Conservation (phyloP, 108 stramenopile genomes). For the Cylindrotheca closterium region DNA sequence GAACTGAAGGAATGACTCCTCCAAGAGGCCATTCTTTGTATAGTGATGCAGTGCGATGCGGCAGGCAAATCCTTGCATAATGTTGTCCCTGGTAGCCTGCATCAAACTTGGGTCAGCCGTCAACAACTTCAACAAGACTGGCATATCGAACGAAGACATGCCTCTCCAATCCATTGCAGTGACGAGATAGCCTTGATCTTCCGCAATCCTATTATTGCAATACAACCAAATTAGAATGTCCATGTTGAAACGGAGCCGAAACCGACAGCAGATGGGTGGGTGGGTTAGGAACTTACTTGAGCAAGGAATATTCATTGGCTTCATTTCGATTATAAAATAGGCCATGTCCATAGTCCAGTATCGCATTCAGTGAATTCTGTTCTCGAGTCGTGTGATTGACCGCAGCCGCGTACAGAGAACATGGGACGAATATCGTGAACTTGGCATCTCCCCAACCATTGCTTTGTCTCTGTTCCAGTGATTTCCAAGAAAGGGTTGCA, state of each 20-base stretch:
- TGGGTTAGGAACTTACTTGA: not conserved
- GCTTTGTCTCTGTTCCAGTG: not conserved
- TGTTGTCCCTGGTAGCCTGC: conserved; percentile 30
- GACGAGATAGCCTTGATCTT: conserved; percentile 46
- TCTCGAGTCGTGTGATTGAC: conserved; percentile 5
- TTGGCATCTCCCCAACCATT: conserved; percentile 22
- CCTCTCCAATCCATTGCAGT: conserved; percentile 65
- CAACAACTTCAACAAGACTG: conserved; percentile 31
- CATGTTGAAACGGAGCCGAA: too few relatives aligned
- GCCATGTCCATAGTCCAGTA: conserved; percentile 71
- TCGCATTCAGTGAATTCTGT: conserved; percentile 19
- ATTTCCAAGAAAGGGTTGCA: not conserved
- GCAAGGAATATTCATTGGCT: conserved; percentile 14
- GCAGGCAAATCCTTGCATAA: conserved; percentile 53
- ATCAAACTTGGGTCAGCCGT: conserved; percentile 20
- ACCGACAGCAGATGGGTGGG: not conserved
- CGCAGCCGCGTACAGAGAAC: conserved; percentile 36
- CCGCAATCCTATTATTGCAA: conserved; percentile 23
- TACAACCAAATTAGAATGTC: not conserved
- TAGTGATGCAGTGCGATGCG: conserved; percentile 45
- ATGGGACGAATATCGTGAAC: conserved; percentile 55
- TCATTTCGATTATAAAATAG: conserved; percentile 50
- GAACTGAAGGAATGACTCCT: conserved; percentile 20
- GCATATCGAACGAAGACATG: conserved; percentile 49
- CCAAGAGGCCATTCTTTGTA: conserved; percentile 16